Base-by-base conservation (phyloP, 2,329 filamentous ascomycete genomes). In the Botrytis paeoniae region DNA sequence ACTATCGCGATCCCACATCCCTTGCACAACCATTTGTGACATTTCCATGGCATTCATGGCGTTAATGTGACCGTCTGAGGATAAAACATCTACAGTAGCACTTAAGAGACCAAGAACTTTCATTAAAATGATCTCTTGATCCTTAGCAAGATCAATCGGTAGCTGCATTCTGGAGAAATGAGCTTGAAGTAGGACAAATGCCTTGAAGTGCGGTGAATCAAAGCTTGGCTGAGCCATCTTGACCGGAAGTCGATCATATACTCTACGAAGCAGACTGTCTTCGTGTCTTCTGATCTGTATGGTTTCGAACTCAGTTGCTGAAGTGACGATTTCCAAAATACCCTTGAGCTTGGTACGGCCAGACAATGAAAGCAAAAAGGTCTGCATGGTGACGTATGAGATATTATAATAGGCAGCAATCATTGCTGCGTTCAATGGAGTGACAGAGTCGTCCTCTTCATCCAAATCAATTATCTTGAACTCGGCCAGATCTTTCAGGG, bases 361-460 rank as follows among this genome's bases (percentile, higher is more conserved):
- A 72, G 90, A 95, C 64, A 99, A 87, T 22, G 96, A 99, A 72
- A 99, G 86, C 69, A 99, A 86, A 86, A 99, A 95, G 0, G 96
- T 99, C 84, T 99, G 95, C 95, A 99, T 99, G 4, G 96, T 99
- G 82, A 97, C 93, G 84, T 98, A 98, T 9, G 95, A 98, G 80
- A 99, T 97, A 83, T 98, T 98, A 87, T 99, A 99, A 86, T 99
- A 98, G 1, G 96, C 94, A 16, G 93, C 94, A 80, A 99, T 98
- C 93, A 98, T 98, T 77, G 96, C 96, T 3, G 95, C 93, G 82
- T 99, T 98, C 79, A 97, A 89, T 22, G 96, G 95, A 29, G 92
- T 89, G 62, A 98, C 91, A 1, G 91, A 91, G 78, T 97, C 95
- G 80, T 98, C 95, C 68, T 97, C 94, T 80, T 97, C 95, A 76